Evolutionary conservation across 2,329 filamentous ascomycete species (phyloP).

Genomic region (Trichoderma sp.): DNA sequence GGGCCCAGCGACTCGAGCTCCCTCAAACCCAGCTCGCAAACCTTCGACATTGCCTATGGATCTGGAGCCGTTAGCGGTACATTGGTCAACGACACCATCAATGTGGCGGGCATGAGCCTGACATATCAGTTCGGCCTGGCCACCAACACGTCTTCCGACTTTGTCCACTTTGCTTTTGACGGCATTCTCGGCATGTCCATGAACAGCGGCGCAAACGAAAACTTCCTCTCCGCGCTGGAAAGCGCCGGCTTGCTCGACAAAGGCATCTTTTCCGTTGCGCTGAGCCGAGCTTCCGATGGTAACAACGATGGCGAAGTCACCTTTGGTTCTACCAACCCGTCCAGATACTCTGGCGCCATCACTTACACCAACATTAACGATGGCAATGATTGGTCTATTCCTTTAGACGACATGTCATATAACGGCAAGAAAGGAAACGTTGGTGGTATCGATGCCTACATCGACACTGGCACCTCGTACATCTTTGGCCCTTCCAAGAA

Average conservation of each 20-base stretch:
- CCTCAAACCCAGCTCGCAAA: conserved; percentile 55
- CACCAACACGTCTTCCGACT: conserved; percentile 71
- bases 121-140: conserved; percentile 74
- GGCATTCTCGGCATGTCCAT: conserved; percentile 82
- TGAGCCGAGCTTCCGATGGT: conserved; percentile 69
- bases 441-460: conserved; percentile 64
- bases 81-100: conserved; percentile 67
- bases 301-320: conserved; percentile 74
- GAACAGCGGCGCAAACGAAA: conserved; percentile 61
- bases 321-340: conserved; percentile 71
- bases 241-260: conserved; percentile 58
- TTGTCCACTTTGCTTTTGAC: conserved; percentile 79
- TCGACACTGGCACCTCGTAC: conserved; percentile 84
- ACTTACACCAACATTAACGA: conserved; percentile 63
- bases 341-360: conserved; percentile 70
- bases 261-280: conserved; percentile 72
- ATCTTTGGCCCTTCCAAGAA: conserved; percentile 71
- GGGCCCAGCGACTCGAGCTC: conserved; percentile 67
- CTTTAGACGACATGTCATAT: conserved; percentile 66
- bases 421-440: conserved; percentile 62
- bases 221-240: conserved; percentile 67
- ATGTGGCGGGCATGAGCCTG: conserved; percentile 67
- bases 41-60: conserved; percentile 75
- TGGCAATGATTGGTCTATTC: conserved; percentile 72
- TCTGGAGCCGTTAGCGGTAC: conserved; percentile 72